Evolutionary conservation across 805 yeast genomes (phyloP).

Genomic region (Kuraishia cidri): DNA sequence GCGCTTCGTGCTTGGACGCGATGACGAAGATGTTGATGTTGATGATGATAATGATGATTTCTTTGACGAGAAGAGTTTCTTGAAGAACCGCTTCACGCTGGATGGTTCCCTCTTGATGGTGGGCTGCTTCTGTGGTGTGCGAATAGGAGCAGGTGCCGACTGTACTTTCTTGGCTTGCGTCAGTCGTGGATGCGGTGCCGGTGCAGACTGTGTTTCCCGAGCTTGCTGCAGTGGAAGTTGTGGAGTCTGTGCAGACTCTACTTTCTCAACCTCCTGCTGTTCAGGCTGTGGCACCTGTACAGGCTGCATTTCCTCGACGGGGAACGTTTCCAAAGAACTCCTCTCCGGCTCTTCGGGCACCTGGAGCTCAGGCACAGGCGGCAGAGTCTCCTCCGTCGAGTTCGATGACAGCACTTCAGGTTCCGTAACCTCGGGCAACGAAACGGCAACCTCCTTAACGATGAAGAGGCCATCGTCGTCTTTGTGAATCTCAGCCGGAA

Average conservation of each 20-base stretch:
- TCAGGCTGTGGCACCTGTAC: background rate
- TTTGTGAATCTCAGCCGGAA: background rate
- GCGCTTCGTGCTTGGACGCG: too few relatives aligned
- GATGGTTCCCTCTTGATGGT: slow-evolving; percentile 2
- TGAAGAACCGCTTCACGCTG: slow-evolving; percentile 1
- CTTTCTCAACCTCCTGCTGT: slow-evolving; percentile 1
- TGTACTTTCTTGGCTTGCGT: background rate
- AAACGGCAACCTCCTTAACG: background rate
- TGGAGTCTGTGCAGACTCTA: too few relatives aligned
- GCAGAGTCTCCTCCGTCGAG: background rate
- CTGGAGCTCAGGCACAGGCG: background rate
- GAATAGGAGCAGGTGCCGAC: background rate
- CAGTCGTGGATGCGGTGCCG: background rate
- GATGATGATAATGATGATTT: too few relatives aligned
- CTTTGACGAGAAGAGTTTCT: slow-evolving; percentile 1
- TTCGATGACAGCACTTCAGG: background rate
- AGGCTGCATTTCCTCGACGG: too few relatives aligned
- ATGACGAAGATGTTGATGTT: too few relatives aligned
- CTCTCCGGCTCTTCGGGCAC: background rate
- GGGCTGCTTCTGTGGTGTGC: background rate
- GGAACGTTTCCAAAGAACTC: too few relatives aligned
- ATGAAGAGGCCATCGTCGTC: too few relatives aligned
- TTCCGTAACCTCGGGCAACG: background rate
- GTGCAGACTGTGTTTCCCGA: background rate
- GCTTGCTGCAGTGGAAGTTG: background rate